Evolutionary conservation across 2,329 filamentous ascomycete species (phyloP), one percentile per base, ranked within the genome.

Genomic region (Parastagonospora avenae): DNA sequence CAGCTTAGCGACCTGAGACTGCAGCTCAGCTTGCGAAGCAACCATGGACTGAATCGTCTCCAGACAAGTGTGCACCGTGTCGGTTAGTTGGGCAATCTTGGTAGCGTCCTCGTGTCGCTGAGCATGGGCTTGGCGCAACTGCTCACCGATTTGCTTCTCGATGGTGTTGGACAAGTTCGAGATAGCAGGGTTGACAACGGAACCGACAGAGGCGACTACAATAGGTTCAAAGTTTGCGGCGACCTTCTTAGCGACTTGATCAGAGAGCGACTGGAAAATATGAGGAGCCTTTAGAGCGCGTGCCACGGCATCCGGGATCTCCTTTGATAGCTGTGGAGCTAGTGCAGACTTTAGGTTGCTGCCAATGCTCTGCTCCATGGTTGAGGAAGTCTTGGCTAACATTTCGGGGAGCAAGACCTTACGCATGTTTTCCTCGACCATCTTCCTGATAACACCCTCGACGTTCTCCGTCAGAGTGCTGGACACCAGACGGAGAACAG

Each of bases 351-450:
- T 83, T 48, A 97, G 76, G 54, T 85, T 85, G 57, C 84, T 81
- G 48, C 85, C 82, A 19, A 97, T 79, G 68, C 90, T 86, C 55
- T 89, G 87, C 47, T 88, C 83, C 27, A 96, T 80, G 4, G 87
- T 82, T 54, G 85, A 83, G 38, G 84, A 81, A 11, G 90, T 85
- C 36, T 87, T 80, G 44, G 86, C 82, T 35, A 86, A 83, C 49
- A 97, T 78, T 29, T 86, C 80, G 9, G 94, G 93, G 45, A 96
- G 79, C 38, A 97, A 85, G 11, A 86, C 82, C 48, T 86, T 82
- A 54, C 90, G 84, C 59, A 96, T 90, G 71, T 89, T 89, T 41
- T 86, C 82, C 40, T 85, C 84, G 43, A 96, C 87, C 60, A 96
- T 90, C 54, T 85, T 86, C 54, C 86, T 81, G 32, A 97, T 81